Evolutionary conservation across 768 basidiomycete species (phyloP).

Genomic region (Mycena polygramma): DNA sequence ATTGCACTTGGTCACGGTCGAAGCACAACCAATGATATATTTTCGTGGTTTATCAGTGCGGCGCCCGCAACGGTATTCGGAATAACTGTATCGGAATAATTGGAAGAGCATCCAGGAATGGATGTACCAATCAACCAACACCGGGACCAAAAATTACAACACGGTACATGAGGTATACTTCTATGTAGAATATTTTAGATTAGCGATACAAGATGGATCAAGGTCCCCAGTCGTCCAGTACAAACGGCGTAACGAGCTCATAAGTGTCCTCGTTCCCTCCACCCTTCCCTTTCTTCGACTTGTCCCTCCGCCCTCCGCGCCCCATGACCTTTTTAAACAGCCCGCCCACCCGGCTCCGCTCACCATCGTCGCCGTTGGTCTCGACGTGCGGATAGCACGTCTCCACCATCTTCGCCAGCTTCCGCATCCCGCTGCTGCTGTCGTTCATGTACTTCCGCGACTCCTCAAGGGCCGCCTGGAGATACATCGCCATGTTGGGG

Average conservation of each 20-base stretch:
- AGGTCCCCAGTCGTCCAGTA: slow-evolving; percentile 77
- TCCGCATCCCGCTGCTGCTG: slow-evolving; percentile 70
- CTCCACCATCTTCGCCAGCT: slow-evolving; percentile 79
- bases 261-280: slow-evolving; percentile 81
- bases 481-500: slow-evolving; percentile 81
- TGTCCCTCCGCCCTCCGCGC: slow-evolving; percentile 57
- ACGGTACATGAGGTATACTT: not conserved
- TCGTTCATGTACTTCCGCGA: slow-evolving; percentile 74
- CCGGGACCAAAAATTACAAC: too few relatives aligned
- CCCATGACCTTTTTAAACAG: slow-evolving; percentile 75
- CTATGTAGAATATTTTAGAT: slow-evolving; percentile 6
- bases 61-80: too few relatives aligned
- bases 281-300: slow-evolving; percentile 53
- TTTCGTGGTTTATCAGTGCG: too few relatives aligned
- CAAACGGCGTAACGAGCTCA: slow-evolving; percentile 86
- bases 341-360: slow-evolving; percentile 61
- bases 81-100: too few relatives aligned
- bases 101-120: too few relatives aligned
- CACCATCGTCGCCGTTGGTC: slow-evolving; percentile 49
- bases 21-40: too few relatives aligned
- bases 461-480: slow-evolving; percentile 77
- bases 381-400: slow-evolving; percentile 66
- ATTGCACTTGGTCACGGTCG: too few relatives aligned
- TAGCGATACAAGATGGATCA: slow-evolving; percentile 26
- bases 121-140: too few relatives aligned